These are phyloP conservation scores for Aureobasidium sp. DNA, from an alignment of 2,329 filamentous ascomycete species.

Conservation along the genomic window DNA sequence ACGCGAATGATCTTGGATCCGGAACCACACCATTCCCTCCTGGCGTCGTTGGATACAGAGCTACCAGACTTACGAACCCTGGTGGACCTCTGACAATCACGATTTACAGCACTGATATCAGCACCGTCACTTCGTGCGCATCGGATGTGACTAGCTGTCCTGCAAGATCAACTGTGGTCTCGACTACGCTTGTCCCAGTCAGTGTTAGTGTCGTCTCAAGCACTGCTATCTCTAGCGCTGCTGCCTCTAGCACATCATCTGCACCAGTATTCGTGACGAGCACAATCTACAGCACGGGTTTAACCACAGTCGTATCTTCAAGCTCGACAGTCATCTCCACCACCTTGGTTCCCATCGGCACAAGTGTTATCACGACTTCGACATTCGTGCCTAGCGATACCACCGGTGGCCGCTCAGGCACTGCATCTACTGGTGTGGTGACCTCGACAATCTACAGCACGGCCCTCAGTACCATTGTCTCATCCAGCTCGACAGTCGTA, in stretches of 20 bases:
- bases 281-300: constrained; percentile 14
- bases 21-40: constrained; percentile 9
- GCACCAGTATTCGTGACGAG: not conserved
- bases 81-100: constrained; percentile 6
- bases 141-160: constrained; percentile 12
- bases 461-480: not conserved
- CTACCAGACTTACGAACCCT: constrained; percentile 1
- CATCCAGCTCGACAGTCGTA: not conserved
- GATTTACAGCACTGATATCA: constrained; percentile 9
- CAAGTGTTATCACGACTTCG: constrained; percentile 5
- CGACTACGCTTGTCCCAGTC: not conserved
- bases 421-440: not conserved
- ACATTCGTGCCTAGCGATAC: not conserved
- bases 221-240: not conserved
- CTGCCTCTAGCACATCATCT: constrained; percentile 1
- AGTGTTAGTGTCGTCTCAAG: not conserved
- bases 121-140: constrained; percentile 9
- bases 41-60: not conserved
- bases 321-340: constrained; percentile 2
- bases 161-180: constrained; percentile 6
- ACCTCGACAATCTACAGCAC: not conserved
- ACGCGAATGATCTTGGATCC: not conserved
- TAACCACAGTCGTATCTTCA: constrained; percentile 16
- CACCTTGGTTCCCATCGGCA: not conserved
- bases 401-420: not conserved